These are phyloP conservation scores for Phytophthora sansomeana DNA, from an alignment of 352 stramenopile genomes.

Conservation along the genomic window DNA sequence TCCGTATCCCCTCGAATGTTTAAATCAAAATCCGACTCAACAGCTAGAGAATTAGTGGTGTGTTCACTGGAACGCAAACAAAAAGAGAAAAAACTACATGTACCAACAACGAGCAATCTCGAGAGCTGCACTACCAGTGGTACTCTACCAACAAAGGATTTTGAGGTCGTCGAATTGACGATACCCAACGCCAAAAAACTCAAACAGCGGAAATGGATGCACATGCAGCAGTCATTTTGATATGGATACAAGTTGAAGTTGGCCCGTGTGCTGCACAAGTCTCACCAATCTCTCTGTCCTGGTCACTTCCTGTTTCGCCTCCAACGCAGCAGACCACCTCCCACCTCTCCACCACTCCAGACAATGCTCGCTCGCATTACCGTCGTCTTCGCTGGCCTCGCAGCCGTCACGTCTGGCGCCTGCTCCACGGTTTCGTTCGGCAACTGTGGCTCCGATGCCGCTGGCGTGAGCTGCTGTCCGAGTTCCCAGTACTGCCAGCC, in stretches of 20 bases:
- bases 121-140: too few species aligned
- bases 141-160: too few species aligned
- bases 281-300: too few species aligned
- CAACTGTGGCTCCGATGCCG: conserved; percentile 23
- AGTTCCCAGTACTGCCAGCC: conserved; percentile 34
- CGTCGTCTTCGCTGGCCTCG: conserved; percentile 17
- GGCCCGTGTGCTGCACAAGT: background rate
- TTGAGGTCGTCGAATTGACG: too few species aligned
- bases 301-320: conserved; percentile 29
- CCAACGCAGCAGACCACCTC: conserved; percentile 13
- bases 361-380: conserved; percentile 38
- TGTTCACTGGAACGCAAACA: too few species aligned
- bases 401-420: conserved; percentile 1
- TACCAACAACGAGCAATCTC: too few species aligned
- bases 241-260: background rate
- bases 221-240: background rate
- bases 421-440: conserved; percentile 18
- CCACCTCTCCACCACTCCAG: conserved; percentile 1
- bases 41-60: too few species aligned
- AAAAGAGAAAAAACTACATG: too few species aligned
- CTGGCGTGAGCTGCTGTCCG: conserved; percentile 25
- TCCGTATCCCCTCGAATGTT: too few species aligned
- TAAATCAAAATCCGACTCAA: too few species aligned
- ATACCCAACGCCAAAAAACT: background rate
- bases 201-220: too few species aligned